Evolutionary conservation across 1,284 basidiomycete species (phyloP).

Genomic region (Sanguinoderma infundibulare): DNA sequence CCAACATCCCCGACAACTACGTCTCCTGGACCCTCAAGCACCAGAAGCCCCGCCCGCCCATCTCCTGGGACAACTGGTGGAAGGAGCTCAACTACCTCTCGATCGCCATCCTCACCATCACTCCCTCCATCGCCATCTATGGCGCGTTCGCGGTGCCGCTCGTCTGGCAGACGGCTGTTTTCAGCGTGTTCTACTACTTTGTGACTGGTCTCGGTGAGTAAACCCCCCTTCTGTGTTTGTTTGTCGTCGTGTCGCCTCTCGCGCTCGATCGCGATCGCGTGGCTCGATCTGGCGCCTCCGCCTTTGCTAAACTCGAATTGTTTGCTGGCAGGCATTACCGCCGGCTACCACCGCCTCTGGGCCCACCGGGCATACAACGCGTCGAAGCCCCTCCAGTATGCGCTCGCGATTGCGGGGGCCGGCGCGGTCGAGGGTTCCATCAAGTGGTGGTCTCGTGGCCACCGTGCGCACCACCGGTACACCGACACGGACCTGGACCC

Average conservation of each 20-base stretch:
- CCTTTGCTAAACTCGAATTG: not conserved
- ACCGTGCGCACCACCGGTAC: constrained; percentile 93
- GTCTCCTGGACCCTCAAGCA: constrained; percentile 84
- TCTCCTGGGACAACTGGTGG: constrained; percentile 70
- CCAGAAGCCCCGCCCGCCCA: constrained; percentile 77
- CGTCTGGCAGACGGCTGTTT: constrained; percentile 70
- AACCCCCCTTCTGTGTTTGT: not conserved
- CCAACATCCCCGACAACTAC: constrained; percentile 87
- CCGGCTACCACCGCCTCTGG: constrained; percentile 93
- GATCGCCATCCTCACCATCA: constrained; percentile 67
- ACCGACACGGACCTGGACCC: constrained; percentile 96
- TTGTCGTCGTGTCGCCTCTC: not conserved
- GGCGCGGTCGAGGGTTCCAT: constrained; percentile 92
- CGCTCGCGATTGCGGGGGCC: constrained; percentile 78
- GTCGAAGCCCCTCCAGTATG: constrained; percentile 78
- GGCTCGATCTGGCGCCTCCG: not conserved
- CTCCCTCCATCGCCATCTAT: constrained; percentile 72
- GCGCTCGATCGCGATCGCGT: not conserved
- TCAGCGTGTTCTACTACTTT: constrained; percentile 83
- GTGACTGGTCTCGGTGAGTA: constrained; percentile 78
- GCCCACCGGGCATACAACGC: constrained; percentile 93
- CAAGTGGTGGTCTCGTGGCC: constrained; percentile 94
- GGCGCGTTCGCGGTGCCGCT: constrained; percentile 67
- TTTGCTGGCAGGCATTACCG: constrained; percentile 52
- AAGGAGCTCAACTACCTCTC: constrained; percentile 72